Conservation (phyloP, 768 basidiomycete species). For the Trametes meyenii region DNA sequence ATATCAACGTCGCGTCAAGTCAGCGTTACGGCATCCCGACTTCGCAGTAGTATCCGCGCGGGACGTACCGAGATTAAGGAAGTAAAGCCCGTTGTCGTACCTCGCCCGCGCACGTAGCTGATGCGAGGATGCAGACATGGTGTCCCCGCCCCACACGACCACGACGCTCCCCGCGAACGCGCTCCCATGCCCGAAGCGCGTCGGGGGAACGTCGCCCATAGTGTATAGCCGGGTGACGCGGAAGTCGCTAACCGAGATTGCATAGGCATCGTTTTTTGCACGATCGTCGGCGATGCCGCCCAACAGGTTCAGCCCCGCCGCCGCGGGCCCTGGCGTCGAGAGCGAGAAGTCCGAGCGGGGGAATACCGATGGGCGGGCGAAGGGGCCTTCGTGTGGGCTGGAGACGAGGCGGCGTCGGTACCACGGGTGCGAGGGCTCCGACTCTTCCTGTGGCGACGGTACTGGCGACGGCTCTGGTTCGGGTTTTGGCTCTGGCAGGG, state of each 20-base stretch:
- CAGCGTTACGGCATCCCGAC: not conserved
- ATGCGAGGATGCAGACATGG: slow-evolving; percentile 65
- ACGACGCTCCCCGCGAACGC: slow-evolving; percentile 91
- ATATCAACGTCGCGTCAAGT: not conserved
- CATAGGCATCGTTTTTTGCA: slow-evolving; percentile 87
- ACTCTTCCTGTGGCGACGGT: not conserved
- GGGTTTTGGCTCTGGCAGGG: not conserved
- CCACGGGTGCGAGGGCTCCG: slow-evolving; percentile 8
- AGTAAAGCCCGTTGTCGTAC: slow-evolving; percentile 81
- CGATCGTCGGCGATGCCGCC: slow-evolving; percentile 90
- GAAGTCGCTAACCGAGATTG: slow-evolving; percentile 73
- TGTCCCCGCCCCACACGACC: slow-evolving; percentile 98
- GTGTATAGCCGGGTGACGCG: slow-evolving; percentile 82
- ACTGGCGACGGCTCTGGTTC: not conserved
- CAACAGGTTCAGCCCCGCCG: slow-evolving; percentile 71
- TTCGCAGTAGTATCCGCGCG: not conserved
- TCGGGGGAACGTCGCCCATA: slow-evolving; percentile 77
- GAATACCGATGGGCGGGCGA: slow-evolving; percentile 4
- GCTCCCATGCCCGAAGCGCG: slow-evolving; percentile 90
- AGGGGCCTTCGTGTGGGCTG: not conserved
- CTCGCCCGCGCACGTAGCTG: slow-evolving; percentile 62
- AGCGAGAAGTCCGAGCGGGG: slow-evolving; percentile 23
- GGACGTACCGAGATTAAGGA: slow-evolving; percentile 83
- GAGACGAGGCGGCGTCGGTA: slow-evolving; percentile 10
- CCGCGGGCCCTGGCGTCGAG: slow-evolving; percentile 2